Percentiles rank a stretch among this genome's conserved stretches.
phyloP scores from a whole-genome alignment of 2,329 filamentous ascomycete species.

The Aurifilum marmelostoma region DNA sequence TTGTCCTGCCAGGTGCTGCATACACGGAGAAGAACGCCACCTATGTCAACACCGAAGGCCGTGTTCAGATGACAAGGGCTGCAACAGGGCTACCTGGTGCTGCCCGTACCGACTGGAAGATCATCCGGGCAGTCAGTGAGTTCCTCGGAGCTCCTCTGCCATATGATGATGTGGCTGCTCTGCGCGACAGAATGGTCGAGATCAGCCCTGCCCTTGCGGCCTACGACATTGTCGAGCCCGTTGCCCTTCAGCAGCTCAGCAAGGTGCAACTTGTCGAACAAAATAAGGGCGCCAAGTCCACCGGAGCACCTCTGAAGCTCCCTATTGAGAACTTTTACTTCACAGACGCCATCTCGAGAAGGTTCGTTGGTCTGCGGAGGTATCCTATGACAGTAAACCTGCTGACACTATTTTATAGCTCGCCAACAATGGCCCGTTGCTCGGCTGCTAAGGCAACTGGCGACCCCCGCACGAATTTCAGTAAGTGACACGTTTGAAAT shows the following conservation, averaged over 20 bases:
- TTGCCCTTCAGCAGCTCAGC: slow-evolving; percentile 73
- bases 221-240: slow-evolving; percentile 89
- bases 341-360: slow-evolving; percentile 95
- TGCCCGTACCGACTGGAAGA: slow-evolving; percentile 97
- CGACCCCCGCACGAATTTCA: slow-evolving; percentile 77
- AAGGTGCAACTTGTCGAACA: slow-evolving; percentile 95
- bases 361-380: slow-evolving; percentile 59
- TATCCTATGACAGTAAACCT: not conserved
- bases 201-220: slow-evolving; percentile 87
- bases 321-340: slow-evolving; percentile 97
- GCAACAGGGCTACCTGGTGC: slow-evolving; percentile 89
- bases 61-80: slow-evolving; percentile 89
- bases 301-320: slow-evolving; percentile 75
- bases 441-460: slow-evolving; percentile 87
- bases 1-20: slow-evolving; percentile 89
- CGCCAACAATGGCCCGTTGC: slow-evolving; percentile 97
- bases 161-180: slow-evolving; percentile 87
- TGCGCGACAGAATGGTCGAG: slow-evolving; percentile 92
- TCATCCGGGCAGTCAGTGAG: slow-evolving; percentile 89
- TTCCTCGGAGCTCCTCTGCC: slow-evolving; percentile 85
- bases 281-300: slow-evolving; percentile 84
- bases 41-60: slow-evolving; percentile 97
- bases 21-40: slow-evolving; percentile 97
- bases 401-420: slow-evolving; percentile 57
- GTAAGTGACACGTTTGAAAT: not conserved